These are phyloP conservation scores for Cicer arietinum DNA, from an alignment of 306 rosid species.

Conservation along the genomic window DNA sequence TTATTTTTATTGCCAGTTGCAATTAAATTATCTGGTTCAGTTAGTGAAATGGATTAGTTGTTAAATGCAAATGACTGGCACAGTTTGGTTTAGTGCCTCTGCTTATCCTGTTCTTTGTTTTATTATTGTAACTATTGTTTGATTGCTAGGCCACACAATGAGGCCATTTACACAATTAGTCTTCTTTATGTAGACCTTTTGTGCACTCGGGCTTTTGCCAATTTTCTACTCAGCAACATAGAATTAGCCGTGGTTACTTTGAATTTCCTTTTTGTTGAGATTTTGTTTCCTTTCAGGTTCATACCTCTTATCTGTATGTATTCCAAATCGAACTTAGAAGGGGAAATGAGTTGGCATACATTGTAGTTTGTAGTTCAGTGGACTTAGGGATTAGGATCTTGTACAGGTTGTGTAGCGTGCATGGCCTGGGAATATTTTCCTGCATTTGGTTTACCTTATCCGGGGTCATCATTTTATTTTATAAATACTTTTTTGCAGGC, in stretches of 20 bases:
- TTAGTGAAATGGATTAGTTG: not conserved
- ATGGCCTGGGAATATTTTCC: not conserved
- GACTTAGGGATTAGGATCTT: not conserved
- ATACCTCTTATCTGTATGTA: not conserved
- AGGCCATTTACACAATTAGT: not conserved
- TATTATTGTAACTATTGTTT: not conserved
- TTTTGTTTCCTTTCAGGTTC: conserved; percentile 22
- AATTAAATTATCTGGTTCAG: conserved; percentile 1
- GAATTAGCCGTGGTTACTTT: conserved; percentile 9
- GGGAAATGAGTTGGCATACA: conserved; percentile 9
- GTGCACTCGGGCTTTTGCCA: not conserved
- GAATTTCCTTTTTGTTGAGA: not conserved
- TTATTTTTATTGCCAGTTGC: not conserved
- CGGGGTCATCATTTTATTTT: conserved; percentile 33
- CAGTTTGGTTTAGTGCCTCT: not conserved
- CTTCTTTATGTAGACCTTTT: not conserved
- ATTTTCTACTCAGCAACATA: conserved; percentile 9
- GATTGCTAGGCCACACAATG: conserved; percentile 17
- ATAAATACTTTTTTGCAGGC: conserved; percentile 59
- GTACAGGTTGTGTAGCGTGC: not conserved
- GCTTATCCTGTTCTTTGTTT: conserved; percentile 15
- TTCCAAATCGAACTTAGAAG: not conserved
- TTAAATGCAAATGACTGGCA: not conserved
- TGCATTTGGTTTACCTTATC: conserved; percentile 9
- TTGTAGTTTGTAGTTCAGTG: conserved; percentile 5